These are phyloP conservation scores for Phytopythium ostracodes DNA, from an alignment of 352 stramenopile species.

Conservation along the genomic window DNA sequence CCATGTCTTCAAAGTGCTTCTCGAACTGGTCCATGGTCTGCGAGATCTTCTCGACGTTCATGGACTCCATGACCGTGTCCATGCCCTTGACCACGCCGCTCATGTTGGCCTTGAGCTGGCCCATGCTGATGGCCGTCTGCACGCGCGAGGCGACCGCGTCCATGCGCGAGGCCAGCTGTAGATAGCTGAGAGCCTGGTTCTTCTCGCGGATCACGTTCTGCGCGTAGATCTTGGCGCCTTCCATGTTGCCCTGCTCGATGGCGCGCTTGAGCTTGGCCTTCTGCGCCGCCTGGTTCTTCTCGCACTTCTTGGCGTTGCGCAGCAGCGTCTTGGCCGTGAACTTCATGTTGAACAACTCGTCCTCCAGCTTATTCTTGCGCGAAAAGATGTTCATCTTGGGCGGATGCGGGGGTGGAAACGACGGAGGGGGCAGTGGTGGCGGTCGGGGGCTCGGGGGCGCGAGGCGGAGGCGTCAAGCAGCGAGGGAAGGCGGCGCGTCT, in stretches of 20 bases:
- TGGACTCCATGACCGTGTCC: constrained; percentile 94
- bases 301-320: constrained; percentile 95
- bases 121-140: constrained; percentile 97
- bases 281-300: constrained; percentile 95
- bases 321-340: constrained; percentile 89
- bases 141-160: constrained; percentile 95
- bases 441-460: not conserved
- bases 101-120: constrained; percentile 94
- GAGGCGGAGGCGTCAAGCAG: not conserved
- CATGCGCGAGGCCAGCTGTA: constrained; percentile 94
- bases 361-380: constrained; percentile 80
- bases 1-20: constrained; percentile 98
- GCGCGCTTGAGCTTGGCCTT: constrained; percentile 97
- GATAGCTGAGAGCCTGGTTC: constrained; percentile 92
- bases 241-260: constrained; percentile 95
- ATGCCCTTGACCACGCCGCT: constrained; percentile 96
- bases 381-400: constrained; percentile 80
- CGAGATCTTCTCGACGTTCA: constrained; percentile 98
- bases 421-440: not conserved
- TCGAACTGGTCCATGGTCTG: constrained; percentile 99
- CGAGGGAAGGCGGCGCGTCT: not conserved
- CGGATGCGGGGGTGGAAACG: not conserved
- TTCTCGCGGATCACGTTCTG: constrained; percentile 87
- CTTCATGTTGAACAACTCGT: constrained; percentile 90
- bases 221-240: constrained; percentile 97